Evolutionary conservation across 257 asterid genomes (phyloP), one percentile per base, ranked within the genome.

Genomic region (Henckelia pumila): DNA sequence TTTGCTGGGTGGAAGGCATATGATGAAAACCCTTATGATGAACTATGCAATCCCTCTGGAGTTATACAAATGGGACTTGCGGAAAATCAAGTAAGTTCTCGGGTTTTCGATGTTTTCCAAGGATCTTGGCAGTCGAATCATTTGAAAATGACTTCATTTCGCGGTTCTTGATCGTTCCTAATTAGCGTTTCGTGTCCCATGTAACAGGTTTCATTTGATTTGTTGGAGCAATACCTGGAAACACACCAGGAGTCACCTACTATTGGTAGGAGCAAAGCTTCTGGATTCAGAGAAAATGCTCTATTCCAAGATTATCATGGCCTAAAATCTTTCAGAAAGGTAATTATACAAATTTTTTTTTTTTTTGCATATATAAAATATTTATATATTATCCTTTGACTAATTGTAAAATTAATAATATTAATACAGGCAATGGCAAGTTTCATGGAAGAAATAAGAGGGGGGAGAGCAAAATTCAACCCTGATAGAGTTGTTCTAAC

Each of bases 21-120:
- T 25, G 96, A 91, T 66, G 89, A 89, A 33, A 59, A 92, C 72
- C 96, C 97, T 30, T 92, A 87, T 61, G 73, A 92, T 66, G 89
- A 84, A 70, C 0, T 59, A 0, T 21, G 24, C 19, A 92, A 92
- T 52, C 93, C 98, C 8, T 61, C 69, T 6, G 98, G 98, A 16
- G 97, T 92, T 53, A 84, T 92, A 21, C 98, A 92, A 56, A 92
- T 92, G 98, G 98, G 98, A 14, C 82, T 92, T 56, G 97, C 98
- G 10, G 97, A 89, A 78, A 92, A 89, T 70, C 97, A 89, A 78
- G 96, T 89, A 71, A 79, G 75, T 66, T 35, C 16, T 1, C 47
- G 0, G 2, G 0, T 40, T 11, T 40, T 40, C 19, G 50, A 37
- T 10, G 49, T 37, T 37, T 37, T 11, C 17, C 17, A 14, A 40